Evolutionary conservation across 2,329 filamentous ascomycete genomes (phyloP), one percentile per base, ranked within the genome.

Genomic region (Triangularia verruculosa): DNA sequence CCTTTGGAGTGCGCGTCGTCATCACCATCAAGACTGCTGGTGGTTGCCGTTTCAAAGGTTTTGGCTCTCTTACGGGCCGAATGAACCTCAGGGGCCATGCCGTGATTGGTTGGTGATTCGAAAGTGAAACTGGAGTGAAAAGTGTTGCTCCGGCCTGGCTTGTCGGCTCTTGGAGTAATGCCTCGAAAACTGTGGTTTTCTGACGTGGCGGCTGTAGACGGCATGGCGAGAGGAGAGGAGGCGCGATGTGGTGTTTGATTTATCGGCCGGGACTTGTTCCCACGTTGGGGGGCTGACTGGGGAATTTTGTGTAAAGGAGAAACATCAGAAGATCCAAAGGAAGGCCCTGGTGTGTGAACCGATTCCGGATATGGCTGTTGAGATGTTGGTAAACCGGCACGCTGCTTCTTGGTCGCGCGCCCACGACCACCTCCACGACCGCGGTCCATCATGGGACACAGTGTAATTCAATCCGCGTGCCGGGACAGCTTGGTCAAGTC

Each of bases 1-100:
- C 84, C 84, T 72, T 86, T 84, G 64, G 78, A 80, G 67, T 80
- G 76, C 39, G 78, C 75, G 67, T 80, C 76, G 43, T 78, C 75
- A 22, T 83, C 82, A 61, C 70, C 71, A 30, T 75, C 71, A 43
- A 71, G 70, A 17, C 54, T 32, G 57, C 32, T 25, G 32, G 11
- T 28, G 11, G 32, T 58, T 59, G 75, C 75, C n/a, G 70, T 67
- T 55, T 81, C 79, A 70, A 79, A 78, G 61, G 76, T 78, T 57
- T 78, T 78, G 58, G 77, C 78, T 28, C 81, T 77, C 66, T 78
- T 82, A 62, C 78, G 81, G 51, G 74, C 69, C 34, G 65, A 61
- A 22, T 61, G 61, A n/a, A 58, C 63, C 28, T 66, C 62, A 12
- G 69, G 39, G 66, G 71, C 69, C 67, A 65, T 69, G 67, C 73